Percentiles rank a stretch among this genome's conserved stretches.
phyloP scores from a whole-genome alignment of 441 rosid genomes.

The Populus hybrid region DNA sequence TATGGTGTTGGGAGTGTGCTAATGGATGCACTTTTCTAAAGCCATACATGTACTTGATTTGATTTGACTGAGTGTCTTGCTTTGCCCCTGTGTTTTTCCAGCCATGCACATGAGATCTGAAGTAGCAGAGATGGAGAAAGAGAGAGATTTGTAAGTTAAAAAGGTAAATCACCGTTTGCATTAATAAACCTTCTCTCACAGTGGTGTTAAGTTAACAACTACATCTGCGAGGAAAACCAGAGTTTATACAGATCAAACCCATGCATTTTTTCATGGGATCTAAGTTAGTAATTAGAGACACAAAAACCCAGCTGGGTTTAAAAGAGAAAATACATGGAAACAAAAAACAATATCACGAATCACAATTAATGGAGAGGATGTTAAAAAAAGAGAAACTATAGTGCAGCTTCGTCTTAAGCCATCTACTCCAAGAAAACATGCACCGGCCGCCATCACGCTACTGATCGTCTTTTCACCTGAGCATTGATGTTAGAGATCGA shows the following conservation, averaged over 20 bases:
- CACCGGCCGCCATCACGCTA: slow-evolving; percentile 1
- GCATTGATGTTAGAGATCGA: slow-evolving; percentile 74
- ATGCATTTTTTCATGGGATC: slow-evolving; percentile 29
- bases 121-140: not conserved
- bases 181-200: slow-evolving; percentile 52
- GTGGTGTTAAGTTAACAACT: slow-evolving; percentile 15
- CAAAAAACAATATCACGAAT: slow-evolving; percentile 19
- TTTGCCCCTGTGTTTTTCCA: not conserved
- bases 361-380: slow-evolving; percentile 38
- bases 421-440: slow-evolving; percentile 31
- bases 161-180: not conserved
- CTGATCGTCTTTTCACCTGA: slow-evolving; percentile 35
- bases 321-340: not conserved
- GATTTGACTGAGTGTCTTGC: slow-evolving; percentile 21
- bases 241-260: slow-evolving; percentile 43
- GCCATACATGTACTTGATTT: not conserved
- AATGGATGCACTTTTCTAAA: not conserved
- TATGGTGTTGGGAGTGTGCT: slow-evolving; percentile 14
- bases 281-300: slow-evolving; percentile 37
- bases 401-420: slow-evolving; percentile 42
- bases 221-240: slow-evolving; percentile 58
- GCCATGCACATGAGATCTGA: not conserved
- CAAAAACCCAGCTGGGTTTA: slow-evolving; percentile 33
- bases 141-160: not conserved
- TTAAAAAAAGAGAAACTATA: slow-evolving; percentile 41